Conservation (phyloP, 1,284 basidiomycete species). For the Malassezia vespertilionis region DNA sequence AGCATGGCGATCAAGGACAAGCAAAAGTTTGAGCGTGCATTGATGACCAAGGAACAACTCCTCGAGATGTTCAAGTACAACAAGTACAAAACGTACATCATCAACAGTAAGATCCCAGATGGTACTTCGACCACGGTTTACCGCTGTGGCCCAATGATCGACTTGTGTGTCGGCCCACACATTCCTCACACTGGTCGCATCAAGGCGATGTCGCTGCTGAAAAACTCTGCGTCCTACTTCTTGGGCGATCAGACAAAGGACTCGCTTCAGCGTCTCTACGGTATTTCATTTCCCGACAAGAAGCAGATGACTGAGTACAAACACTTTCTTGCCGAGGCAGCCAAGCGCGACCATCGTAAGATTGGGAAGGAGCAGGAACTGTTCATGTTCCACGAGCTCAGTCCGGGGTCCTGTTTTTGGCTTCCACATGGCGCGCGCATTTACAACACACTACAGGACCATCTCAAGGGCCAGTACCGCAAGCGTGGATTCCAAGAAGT, state of each 20-base stretch:
- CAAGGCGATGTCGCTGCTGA: constrained; percentile 56
- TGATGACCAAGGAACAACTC: constrained; percentile 83
- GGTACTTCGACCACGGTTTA: constrained; percentile 96
- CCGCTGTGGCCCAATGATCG: constrained; percentile 96
- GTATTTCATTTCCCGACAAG: constrained; percentile 97
- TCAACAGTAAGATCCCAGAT: constrained; percentile 88
- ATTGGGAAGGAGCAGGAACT: constrained; percentile 63
- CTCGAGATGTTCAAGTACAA: constrained; percentile 99
- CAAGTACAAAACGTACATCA: constrained; percentile 95
- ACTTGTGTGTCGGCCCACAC: constrained; percentile 92
- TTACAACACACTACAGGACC: constrained; percentile 84
- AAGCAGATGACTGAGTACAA: constrained; percentile 95
- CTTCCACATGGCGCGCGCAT: constrained; percentile 92
- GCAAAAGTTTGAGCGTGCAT: constrained; percentile 89
- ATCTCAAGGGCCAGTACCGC: constrained; percentile 56
- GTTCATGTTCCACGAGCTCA: constrained; percentile 95
- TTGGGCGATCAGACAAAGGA: constrained; percentile 88
- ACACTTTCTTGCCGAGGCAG: constrained; percentile 86
- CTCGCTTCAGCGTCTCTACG: constrained; percentile 90
- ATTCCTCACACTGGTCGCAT: constrained; percentile 95
- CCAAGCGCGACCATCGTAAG: constrained; percentile 91
- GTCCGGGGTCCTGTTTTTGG: constrained; percentile 92
- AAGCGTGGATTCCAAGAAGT: constrained; percentile 54
- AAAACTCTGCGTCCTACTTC: constrained; percentile 97
- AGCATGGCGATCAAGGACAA: constrained; percentile 88